A percentile compares a stretch with the other conserved stretches of the same genome.
Evolutionary conservation across 805 yeast species (phyloP).

Genomic region (Hanseniaspora jakobsenii): DNA sequence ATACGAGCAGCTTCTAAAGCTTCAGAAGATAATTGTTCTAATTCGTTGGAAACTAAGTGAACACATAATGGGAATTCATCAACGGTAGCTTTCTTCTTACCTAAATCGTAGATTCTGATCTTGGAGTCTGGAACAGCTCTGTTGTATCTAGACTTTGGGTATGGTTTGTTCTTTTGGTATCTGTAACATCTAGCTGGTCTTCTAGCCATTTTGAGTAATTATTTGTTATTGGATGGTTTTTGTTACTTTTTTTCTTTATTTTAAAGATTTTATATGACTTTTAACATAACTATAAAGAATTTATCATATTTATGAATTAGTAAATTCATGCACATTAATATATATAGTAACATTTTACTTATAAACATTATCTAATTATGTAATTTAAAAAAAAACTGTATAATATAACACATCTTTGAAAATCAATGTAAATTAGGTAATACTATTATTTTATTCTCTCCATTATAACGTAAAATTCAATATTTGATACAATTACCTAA

Average conservation of each 20-base stretch:
- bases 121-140: slow-evolving; percentile 99
- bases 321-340: too few species aligned
- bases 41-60: slow-evolving; percentile 97
- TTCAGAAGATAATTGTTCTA: slow-evolving; percentile 98
- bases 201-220: slow-evolving; percentile 82
- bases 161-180: slow-evolving; percentile 99
- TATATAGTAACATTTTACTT: too few species aligned
- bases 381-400: too few species aligned
- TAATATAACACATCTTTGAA: too few species aligned
- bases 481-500: too few species aligned
- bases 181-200: slow-evolving; percentile 99
- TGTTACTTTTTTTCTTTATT: background rate
- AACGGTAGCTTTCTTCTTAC: slow-evolving; percentile 98
- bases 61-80: slow-evolving; percentile 99
- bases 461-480: too few species aligned
- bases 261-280: background rate
- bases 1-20: slow-evolving; percentile 99
- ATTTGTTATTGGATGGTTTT: slow-evolving; percentile 12
- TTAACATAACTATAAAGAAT: background rate
- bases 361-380: too few species aligned
- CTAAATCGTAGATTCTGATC: slow-evolving; percentile 97
- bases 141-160: slow-evolving; percentile 99
- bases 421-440: too few species aligned
- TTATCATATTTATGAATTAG: too few species aligned
- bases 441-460: too few species aligned